Evolutionary conservation across 2,329 filamentous ascomycete genomes (phyloP).

Genomic region (Helotiales sp.): DNA sequence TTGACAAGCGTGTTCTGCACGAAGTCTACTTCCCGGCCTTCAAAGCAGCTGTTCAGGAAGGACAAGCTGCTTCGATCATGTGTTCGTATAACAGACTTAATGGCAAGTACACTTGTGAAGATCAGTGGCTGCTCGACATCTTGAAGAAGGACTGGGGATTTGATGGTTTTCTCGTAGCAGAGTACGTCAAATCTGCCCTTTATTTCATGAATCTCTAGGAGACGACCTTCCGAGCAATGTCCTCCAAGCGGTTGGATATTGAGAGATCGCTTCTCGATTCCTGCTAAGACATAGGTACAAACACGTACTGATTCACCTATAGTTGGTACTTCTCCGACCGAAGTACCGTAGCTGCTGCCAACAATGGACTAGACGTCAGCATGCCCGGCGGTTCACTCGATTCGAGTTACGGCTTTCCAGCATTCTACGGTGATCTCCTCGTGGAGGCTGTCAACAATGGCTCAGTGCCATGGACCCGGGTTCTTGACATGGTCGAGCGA

Average conservation of each 20-base stretch:
- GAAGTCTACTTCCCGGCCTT: conserved; percentile 45
- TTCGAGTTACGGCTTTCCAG: conserved; percentile 15
- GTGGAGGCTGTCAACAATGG: conserved; percentile 59
- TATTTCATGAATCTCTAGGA: too few species aligned
- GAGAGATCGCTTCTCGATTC: too few species aligned
- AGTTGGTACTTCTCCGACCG: conserved; percentile 71
- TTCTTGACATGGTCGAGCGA: conserved; percentile 61
- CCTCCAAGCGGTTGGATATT: too few species aligned
- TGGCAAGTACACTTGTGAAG: conserved; percentile 42
- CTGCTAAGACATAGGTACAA: too few species aligned
- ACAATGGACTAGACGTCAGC: conserved; percentile 54
- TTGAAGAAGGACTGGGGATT: too few species aligned
- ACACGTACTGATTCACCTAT: too few species aligned
- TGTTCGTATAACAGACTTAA: conserved; percentile 46
- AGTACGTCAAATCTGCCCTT: too few species aligned
- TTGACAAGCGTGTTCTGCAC: conserved; percentile 37
- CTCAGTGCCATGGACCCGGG: conserved; percentile 51
- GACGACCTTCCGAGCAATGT: too few species aligned
- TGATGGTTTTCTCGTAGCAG: too few species aligned
- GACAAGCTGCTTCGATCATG: conserved; percentile 44
- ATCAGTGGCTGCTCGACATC: too few species aligned
- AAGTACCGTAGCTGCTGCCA: conserved; percentile 51
- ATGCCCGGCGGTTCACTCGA: conserved; percentile 47
- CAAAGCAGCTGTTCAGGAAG: conserved; percentile 41
- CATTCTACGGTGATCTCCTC: conserved; percentile 35